Evolutionary conservation across 306 rosid genomes (phyloP).

Genomic region (Citrullus amarus): DNA sequence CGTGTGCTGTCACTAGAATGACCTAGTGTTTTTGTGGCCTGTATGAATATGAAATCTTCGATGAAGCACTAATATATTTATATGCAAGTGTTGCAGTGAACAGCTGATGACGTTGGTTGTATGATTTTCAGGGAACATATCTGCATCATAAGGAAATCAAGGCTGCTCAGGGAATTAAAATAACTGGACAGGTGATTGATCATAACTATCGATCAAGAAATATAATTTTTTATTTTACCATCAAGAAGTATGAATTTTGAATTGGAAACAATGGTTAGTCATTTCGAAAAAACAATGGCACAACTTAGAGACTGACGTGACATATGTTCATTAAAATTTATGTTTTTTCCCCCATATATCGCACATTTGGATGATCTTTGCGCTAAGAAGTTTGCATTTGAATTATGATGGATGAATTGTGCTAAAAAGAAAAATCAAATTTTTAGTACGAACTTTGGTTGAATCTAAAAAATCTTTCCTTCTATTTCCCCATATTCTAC

Average conservation of each 20-base stretch:
- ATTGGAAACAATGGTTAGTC: neutral
- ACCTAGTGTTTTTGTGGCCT: neutral
- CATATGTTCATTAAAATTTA: neutral
- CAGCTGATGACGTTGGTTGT: constrained; percentile 11
- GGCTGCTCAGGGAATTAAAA: constrained; percentile 98
- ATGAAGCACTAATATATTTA: neutral
- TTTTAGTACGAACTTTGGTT: neutral
- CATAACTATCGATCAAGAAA: neutral
- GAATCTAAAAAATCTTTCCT: neutral
- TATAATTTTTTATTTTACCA: neutral
- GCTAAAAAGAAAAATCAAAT: too few species aligned
- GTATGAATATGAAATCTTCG: neutral
- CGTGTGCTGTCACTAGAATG: neutral
- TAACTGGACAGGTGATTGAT: constrained; percentile 75
- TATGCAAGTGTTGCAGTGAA: neutral
- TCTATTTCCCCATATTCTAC: neutral
- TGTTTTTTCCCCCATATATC: neutral
- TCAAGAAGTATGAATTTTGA: neutral
- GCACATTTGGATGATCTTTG: neutral
- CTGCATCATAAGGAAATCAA: constrained; percentile 87
- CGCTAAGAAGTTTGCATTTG: neutral
- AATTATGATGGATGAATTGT: neutral
- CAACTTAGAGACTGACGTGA: neutral
- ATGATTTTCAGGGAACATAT: constrained; percentile 70
- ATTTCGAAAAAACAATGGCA: neutral